phyloP scores from a whole-genome alignment of 139 green algal genomes.

The Astrephomene gubernaculifera region DNA sequence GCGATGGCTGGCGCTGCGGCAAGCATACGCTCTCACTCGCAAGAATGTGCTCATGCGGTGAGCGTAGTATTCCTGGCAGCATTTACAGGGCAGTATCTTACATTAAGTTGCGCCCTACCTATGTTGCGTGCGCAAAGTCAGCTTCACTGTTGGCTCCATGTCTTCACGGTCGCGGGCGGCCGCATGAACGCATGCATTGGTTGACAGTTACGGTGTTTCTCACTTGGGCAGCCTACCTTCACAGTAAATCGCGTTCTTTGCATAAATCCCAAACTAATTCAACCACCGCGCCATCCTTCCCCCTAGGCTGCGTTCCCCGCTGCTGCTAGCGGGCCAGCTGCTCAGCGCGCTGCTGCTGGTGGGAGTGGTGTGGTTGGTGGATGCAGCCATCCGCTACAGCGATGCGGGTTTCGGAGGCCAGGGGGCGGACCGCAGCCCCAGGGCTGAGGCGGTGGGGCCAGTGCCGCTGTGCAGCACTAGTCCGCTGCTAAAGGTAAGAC shows the following conservation, averaged over 20 bases:
- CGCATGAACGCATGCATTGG: no score
- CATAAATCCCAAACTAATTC: no score
- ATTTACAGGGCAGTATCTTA: no score
- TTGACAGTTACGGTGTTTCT: no score
- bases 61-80: no score
- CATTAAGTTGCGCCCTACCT: no score
- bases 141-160: no score
- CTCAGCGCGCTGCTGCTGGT: conserved; percentile 12
- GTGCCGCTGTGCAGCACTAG: conserved; percentile 17
- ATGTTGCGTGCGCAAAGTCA: no score
- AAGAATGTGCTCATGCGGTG: conserved; percentile 36
- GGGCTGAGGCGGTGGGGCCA: background rate
- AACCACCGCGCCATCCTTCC: no score
- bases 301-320: background rate
- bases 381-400: conserved; percentile 8
- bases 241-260: no score
- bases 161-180: no score
- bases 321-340: conserved; percentile 17
- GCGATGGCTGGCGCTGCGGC: conserved; percentile 26
- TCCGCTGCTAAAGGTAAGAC: background rate
- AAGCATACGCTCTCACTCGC: conserved; percentile 22
- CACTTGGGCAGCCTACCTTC: no score
- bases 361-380: conserved; percentile 12
- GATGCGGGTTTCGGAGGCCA: conserved; percentile 8
- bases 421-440: background rate